Evolutionary conservation across 2,329 filamentous ascomycete species (phyloP), one percentile per base, ranked within the genome.

Genomic region (Epichloe brachyelytri): DNA sequence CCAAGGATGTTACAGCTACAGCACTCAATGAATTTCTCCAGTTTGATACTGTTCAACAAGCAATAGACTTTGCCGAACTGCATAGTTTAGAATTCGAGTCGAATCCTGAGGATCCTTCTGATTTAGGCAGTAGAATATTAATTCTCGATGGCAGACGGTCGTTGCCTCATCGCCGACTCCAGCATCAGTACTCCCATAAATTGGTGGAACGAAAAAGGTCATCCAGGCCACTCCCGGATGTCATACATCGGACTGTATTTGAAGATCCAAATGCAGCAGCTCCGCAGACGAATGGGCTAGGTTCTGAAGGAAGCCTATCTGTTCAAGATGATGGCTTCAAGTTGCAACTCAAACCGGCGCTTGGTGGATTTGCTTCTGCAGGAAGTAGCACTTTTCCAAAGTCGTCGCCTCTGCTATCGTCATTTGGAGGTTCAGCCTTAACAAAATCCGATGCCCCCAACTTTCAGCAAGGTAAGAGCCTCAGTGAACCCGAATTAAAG

Each of bases 1-100:
- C 79, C 2, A 79, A 77, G 56, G 80, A 84, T 55, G 73, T 83
- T 44, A 82, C 79, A 1, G 72, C 79, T 0, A 63, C 68, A 0
- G 72, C 72, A 5, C 63, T 84, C 26, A 82, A 82, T 58, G 66
- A 65, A 8, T 76, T 78, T 54, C 68, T 85, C n/a, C 71, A 73
- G 15, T 89, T 88, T 56, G 86, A 88, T 55, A 79, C 77, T 0
- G 75, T 83, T 51, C 66, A 77, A 34, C 80, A 88, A 52, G 83
- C 86, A 8, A 71, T 85, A 15, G 71, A 75, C 1, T 83, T 88
- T 63, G 80, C 79, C 0, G 73, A 78, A 57, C 65, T 74, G n/a
- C 77, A 82, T 52, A 72, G 71, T 8, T 67, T 83, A 33, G 66
- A 71, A 20, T 81, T 83, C 49, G 65, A 72, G 1, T 54, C 63